A percentile compares a stretch with the other conserved stretches of the same genome.
Conservation (phyloP, 164 flowering plant genomes). For the Aristolochia fimbriata region DNA sequence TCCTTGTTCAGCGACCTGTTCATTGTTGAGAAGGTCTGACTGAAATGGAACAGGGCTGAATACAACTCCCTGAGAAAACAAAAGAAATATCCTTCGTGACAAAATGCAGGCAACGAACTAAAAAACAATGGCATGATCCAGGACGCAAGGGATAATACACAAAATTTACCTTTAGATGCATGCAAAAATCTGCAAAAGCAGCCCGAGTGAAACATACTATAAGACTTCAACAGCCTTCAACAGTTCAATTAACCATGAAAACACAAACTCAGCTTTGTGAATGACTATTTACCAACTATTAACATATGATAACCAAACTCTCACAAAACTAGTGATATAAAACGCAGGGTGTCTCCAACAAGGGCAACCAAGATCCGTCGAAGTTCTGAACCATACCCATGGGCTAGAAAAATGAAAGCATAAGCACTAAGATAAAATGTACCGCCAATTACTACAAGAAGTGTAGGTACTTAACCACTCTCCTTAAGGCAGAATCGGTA, state of each 20-base stretch:
- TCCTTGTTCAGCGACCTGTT: slow-evolving; percentile 18
- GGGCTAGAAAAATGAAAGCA: too few species aligned
- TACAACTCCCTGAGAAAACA: slow-evolving; percentile 45
- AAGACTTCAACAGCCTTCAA: neutral
- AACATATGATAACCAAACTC: too few species aligned
- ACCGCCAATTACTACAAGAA: neutral
- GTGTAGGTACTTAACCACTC: too few species aligned
- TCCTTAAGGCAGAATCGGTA: neutral
- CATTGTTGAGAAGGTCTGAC: slow-evolving; percentile 21
- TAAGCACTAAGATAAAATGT: neutral
- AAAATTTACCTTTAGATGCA: neutral
- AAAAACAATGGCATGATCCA: neutral
- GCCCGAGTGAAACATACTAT: neutral
- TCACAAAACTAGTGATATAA: too few species aligned
- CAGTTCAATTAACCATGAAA: neutral
- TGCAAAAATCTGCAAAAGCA: neutral
- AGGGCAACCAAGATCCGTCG: too few species aligned
- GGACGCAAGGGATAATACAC: too few species aligned
- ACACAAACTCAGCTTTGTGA: too few species aligned
- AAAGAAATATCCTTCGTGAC: neutral
- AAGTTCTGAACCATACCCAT: too few species aligned
- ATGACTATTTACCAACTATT: too few species aligned
- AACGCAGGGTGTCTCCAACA: too few species aligned
- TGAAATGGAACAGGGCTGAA: slow-evolving; percentile 79
- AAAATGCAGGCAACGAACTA: neutral